These are phyloP conservation scores for Candida piceae DNA, from an alignment of 805 yeast genomes.

Conservation along the genomic window DNA sequence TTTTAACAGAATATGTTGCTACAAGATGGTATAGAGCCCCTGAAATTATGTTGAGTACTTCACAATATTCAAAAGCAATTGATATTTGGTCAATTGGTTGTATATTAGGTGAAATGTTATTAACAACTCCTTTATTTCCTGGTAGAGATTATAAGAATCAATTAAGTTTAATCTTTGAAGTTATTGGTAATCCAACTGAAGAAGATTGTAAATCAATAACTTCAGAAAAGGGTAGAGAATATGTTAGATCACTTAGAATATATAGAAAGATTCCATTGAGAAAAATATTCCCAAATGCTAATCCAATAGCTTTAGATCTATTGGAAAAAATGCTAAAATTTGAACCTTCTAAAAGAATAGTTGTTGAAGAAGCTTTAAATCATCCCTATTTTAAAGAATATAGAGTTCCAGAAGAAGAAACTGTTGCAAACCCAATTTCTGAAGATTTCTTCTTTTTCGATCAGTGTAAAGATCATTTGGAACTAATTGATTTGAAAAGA, in stretches of 20 bases:
- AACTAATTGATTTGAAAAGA: slow-evolving; percentile 44
- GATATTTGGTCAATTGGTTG: slow-evolving; percentile 83
- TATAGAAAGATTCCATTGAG: slow-evolving; percentile 51
- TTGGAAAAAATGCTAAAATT: slow-evolving; percentile 71
- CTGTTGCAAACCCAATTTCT: slow-evolving; percentile 47
- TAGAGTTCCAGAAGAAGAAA: slow-evolving; percentile 73
- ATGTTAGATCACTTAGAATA: slow-evolving; percentile 62
- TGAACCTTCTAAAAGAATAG: slow-evolving; percentile 75
- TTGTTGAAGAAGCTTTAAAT: slow-evolving; percentile 73
- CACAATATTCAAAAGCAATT: slow-evolving; percentile 70
- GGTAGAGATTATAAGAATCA: slow-evolving; percentile 74
- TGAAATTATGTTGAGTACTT: slow-evolving; percentile 70
- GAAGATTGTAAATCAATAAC: slow-evolving; percentile 73
- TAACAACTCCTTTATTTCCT: slow-evolving; percentile 62
- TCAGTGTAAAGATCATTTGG: slow-evolving; percentile 45
- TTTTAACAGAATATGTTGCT: slow-evolving; percentile 76
- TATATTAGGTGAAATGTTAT: slow-evolving; percentile 64
- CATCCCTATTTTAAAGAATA: slow-evolving; percentile 73
- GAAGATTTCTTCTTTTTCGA: slow-evolving; percentile 55
- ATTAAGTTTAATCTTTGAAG: slow-evolving; percentile 57
- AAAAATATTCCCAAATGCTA: slow-evolving; percentile 43
- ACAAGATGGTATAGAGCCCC: slow-evolving; percentile 86
- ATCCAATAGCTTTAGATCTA: slow-evolving; percentile 52
- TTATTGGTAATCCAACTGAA: slow-evolving; percentile 67
- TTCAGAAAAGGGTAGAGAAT: slow-evolving; percentile 71